Percentiles rank a stretch among this genome's conserved stretches.
Evolutionary conservation across 2,329 filamentous ascomycete genomes (phyloP).

Genomic region (Sarocladiaceae sp.): DNA sequence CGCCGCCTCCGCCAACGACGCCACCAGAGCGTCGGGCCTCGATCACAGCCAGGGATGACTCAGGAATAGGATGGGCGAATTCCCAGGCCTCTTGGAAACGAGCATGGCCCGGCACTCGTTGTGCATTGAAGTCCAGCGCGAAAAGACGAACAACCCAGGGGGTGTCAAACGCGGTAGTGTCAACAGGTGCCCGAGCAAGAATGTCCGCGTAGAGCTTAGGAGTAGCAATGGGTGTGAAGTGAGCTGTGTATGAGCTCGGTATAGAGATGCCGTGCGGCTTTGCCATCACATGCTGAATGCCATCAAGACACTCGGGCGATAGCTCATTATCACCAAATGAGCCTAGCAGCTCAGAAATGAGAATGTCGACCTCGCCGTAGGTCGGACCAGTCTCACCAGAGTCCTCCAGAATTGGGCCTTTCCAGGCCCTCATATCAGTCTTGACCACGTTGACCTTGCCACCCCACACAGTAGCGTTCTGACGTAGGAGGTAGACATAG

Average conservation of each 20-base stretch:
- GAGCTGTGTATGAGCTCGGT: conserved; percentile 87
- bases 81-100: conserved; percentile 77
- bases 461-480: conserved; percentile 79
- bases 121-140: conserved; percentile 80
- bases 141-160: conserved; percentile 94
- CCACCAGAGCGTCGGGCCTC: conserved; percentile 58
- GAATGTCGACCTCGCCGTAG: conserved; percentile 75
- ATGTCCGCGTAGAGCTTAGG: conserved; percentile 85
- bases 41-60: conserved; percentile 49
- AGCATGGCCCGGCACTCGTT: conserved; percentile 50
- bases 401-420: conserved; percentile 61
- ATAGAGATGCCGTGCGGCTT: conserved; percentile 85
- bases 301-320: conserved; percentile 92
- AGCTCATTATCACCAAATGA: conserved; percentile 98
- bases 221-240: conserved; percentile 86
- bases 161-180: conserved; percentile 75
- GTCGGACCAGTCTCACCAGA: conserved; percentile 38
- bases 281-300: conserved; percentile 84
- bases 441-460: conserved; percentile 82
- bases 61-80: conserved; percentile 71
- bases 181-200: conserved; percentile 53
- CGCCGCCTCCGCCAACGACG: conserved; percentile 62
- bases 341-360: conserved; percentile 89
- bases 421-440: conserved; percentile 97
- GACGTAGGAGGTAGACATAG: conserved; percentile 84